These are phyloP conservation scores for Zasmidium angulare DNA, from an alignment of 2,329 filamentous ascomycete genomes.

Conservation along the genomic window DNA sequence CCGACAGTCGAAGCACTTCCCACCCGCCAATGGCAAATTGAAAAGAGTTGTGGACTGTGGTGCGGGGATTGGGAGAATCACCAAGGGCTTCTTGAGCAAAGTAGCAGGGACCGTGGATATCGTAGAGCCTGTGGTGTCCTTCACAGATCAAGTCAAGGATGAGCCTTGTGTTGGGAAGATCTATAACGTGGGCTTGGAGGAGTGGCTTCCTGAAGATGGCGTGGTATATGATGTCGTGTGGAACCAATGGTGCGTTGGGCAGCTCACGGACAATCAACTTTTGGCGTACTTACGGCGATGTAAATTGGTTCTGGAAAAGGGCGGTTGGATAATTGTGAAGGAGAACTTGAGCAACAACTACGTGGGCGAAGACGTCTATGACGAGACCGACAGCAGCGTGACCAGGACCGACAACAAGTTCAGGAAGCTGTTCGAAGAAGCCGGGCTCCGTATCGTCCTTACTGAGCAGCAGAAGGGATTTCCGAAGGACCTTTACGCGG, in stretches of 20 bases:
- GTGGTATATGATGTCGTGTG: constrained; percentile 75
- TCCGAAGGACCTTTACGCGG: constrained; percentile 66
- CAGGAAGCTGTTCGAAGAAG: constrained; percentile 64
- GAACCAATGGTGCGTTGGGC: constrained; percentile 87
- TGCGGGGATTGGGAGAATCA: constrained; percentile 78
- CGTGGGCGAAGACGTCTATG: constrained; percentile 65
- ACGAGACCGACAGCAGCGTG: constrained; percentile 73
- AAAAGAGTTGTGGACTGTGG: constrained; percentile 58
- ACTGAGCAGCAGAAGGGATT: constrained; percentile 74
- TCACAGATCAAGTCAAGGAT: constrained; percentile 62
- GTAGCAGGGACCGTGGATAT: constrained; percentile 74
- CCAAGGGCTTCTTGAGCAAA: constrained; percentile 70
- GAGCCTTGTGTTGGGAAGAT: constrained; percentile 60
- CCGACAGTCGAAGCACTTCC: constrained; percentile 34
- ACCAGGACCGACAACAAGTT: constrained; percentile 76
- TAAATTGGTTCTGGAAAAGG: constrained; percentile 47
- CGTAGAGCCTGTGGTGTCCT: constrained; percentile 81
- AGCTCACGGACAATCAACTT: constrained; percentile 74
- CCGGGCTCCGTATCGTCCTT: constrained; percentile 66
- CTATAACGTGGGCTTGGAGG: constrained; percentile 71
- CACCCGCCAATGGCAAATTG: constrained; percentile 31
- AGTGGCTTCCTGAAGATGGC: constrained; percentile 57
- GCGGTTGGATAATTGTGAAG: constrained; percentile 68
- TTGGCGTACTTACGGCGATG: constrained; percentile 66
- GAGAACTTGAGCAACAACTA: constrained; percentile 68